Conservation (phyloP, 164 flowering plant genomes). For the Chimonanthus praecox region DNA sequence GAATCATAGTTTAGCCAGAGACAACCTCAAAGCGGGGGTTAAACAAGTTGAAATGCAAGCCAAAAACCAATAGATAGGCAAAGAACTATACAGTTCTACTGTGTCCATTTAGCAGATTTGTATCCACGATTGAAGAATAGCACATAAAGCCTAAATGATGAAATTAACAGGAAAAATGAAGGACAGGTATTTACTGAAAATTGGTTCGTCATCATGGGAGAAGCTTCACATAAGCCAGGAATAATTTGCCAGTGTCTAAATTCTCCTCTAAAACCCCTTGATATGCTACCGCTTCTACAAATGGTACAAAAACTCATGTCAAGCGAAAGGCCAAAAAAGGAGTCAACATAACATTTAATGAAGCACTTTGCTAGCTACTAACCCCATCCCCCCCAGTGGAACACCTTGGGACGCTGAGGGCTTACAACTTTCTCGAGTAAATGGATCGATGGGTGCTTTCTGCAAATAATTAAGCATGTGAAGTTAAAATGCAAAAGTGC, state of each 20-base stretch:
- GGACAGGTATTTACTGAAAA: constrained; percentile 71
- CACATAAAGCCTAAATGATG: background rate
- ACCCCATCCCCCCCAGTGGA: constrained; percentile 99
- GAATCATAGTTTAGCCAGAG: background rate
- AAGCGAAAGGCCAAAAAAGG: background rate
- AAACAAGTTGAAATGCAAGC: background rate
- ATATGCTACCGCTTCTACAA: constrained; percentile 96
- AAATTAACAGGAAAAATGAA: background rate
- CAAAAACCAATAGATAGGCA: background rate
- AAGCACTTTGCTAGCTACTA: constrained; percentile 15
- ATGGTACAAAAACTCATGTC: background rate
- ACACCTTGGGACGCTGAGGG: constrained; percentile 99
- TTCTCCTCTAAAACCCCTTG: constrained; percentile 98
- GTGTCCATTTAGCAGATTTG: background rate
- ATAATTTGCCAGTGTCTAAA: constrained; percentile 87
- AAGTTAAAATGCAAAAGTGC: background rate
- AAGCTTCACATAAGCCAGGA: constrained; percentile 80
- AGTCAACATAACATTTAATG: background rate
- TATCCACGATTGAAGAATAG: background rate
- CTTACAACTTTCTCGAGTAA: constrained; percentile 78
- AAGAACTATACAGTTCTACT: background rate
- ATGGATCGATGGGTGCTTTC: constrained; percentile 99
- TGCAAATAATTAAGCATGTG: constrained; percentile 21
- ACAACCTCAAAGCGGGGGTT: background rate
- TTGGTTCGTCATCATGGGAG: constrained; percentile 96